These are phyloP conservation scores for Skeletonema grethae DNA, from an alignment of 108 stramenopile genomes.

Conservation along the genomic window DNA sequence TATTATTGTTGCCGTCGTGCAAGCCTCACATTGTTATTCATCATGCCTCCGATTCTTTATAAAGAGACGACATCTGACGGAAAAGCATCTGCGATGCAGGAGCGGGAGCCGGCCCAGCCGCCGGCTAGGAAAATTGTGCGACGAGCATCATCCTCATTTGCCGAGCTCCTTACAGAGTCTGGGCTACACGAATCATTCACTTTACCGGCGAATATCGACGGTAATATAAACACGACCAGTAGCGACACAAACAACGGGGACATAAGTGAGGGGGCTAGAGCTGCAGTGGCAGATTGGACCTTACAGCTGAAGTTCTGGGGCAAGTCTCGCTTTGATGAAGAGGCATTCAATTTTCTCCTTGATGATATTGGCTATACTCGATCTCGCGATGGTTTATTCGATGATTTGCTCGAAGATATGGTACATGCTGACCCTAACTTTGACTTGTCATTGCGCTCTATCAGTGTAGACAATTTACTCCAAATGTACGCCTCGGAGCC, in stretches of 20 bases:
- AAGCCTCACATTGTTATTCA: no score
- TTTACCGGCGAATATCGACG: no score
- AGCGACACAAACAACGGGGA: neutral
- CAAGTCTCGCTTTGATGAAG: neutral
- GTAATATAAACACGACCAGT: no score
- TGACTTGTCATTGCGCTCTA: neutral
- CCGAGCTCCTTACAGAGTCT: neutral
- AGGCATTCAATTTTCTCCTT: constrained; percentile 5
- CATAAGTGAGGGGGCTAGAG: neutral
- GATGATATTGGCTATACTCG: constrained; percentile 10
- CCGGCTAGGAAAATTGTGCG: neutral
- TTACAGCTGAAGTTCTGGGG: constrained; percentile 1
- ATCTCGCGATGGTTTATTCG: neutral
- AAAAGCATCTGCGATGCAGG: no score
- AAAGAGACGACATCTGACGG: no score
- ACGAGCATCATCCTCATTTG: neutral
- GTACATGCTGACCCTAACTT: neutral
- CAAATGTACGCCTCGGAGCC: neutral
- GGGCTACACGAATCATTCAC: neutral
- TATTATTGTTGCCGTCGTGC: no score
- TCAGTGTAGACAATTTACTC: neutral
- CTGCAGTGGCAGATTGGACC: neutral
- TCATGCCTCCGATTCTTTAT: neutral
- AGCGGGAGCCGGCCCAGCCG: neutral
- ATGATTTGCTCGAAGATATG: neutral